These are phyloP conservation scores for Cystofilobasidium bisporidii DNA, from an alignment of 768 basidiomycete species.

Conservation along the genomic window DNA sequence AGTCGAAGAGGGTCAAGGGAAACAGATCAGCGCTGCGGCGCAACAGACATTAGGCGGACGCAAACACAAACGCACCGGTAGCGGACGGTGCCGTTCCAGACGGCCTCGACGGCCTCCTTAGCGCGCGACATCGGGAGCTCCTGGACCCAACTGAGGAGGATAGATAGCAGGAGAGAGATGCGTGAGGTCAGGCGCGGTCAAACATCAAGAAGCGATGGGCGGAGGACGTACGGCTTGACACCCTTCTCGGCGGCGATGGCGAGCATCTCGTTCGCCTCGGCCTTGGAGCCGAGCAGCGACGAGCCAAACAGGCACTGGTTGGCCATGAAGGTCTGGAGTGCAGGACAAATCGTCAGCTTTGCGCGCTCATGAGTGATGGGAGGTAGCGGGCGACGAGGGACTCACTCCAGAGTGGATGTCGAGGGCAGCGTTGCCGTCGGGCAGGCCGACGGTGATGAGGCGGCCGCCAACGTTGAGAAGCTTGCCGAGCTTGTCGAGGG, in stretches of 20 bases:
- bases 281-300: slow-evolving; percentile 50
- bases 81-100: slow-evolving; percentile 47
- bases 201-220: too few species aligned
- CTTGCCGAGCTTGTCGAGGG: slow-evolving; percentile 22
- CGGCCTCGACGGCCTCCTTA: slow-evolving; percentile 46
- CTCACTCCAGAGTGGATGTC: not conserved
- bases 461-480: slow-evolving; percentile 15
- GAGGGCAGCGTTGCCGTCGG: slow-evolving; percentile 2
- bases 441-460: slow-evolving; percentile 18
- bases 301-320: slow-evolving; percentile 35
- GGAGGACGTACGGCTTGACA: slow-evolving; percentile 46
- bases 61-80: slow-evolving; percentile 50
- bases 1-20: not conserved
- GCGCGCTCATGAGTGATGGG: too few species aligned
- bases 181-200: too few species aligned
- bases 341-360: too few species aligned
- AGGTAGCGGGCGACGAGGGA: slow-evolving; percentile 35
- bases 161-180: too few species aligned
- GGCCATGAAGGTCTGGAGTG: slow-evolving; percentile 35
- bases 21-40: too few species aligned
- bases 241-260: slow-evolving; percentile 51
- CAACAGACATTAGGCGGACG: too few species aligned
- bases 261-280: slow-evolving; percentile 54
- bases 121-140: slow-evolving; percentile 46
- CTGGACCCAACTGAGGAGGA: too few species aligned